These are phyloP conservation scores for Sarocladium oryzae DNA, from an alignment of 2,329 filamentous ascomycete genomes.

Conservation along the genomic window DNA sequence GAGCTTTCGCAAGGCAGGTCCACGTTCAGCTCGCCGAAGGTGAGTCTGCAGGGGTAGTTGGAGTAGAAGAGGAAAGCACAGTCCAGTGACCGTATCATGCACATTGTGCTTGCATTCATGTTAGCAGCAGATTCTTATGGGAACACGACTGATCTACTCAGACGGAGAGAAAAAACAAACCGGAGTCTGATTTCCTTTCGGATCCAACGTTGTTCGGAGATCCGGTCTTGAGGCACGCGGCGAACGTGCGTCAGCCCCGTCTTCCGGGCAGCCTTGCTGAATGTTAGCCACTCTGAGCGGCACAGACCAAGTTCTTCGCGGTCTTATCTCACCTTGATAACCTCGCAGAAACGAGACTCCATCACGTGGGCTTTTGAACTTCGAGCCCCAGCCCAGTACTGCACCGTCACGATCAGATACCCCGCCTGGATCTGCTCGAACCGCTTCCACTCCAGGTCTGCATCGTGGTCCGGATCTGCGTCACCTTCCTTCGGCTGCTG, in stretches of 20 bases:
- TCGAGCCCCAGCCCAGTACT: constrained; percentile 5
- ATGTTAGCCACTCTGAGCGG: background rate
- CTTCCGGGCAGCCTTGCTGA: constrained; percentile 3
- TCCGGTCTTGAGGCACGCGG: constrained; percentile 3
- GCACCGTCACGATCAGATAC: background rate
- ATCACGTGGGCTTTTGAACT: constrained; percentile 1
- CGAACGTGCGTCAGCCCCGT: background rate
- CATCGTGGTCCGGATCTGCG: background rate
- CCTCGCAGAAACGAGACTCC: constrained; percentile 6
- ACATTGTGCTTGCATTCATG: background rate
- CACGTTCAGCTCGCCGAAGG: background rate
- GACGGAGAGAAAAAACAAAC: background rate
- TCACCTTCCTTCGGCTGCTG: background rate
- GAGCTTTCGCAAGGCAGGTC: constrained; percentile 3
- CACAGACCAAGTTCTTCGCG: background rate
- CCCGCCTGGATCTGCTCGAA: constrained; percentile 4
- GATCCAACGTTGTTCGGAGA: constrained; percentile 5
- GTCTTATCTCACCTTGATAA: background rate
- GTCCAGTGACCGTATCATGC: constrained; percentile 5
- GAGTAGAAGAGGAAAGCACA: constrained; percentile 6
- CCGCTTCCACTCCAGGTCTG: background rate
- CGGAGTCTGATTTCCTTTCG: constrained; percentile 5
- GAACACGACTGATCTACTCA: no score
- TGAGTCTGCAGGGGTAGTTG: constrained; percentile 1
- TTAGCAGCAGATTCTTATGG: background rate